phyloP scores from a whole-genome alignment of 352 stramenopile genomes.

The Phytophthora kernoviae region DNA sequence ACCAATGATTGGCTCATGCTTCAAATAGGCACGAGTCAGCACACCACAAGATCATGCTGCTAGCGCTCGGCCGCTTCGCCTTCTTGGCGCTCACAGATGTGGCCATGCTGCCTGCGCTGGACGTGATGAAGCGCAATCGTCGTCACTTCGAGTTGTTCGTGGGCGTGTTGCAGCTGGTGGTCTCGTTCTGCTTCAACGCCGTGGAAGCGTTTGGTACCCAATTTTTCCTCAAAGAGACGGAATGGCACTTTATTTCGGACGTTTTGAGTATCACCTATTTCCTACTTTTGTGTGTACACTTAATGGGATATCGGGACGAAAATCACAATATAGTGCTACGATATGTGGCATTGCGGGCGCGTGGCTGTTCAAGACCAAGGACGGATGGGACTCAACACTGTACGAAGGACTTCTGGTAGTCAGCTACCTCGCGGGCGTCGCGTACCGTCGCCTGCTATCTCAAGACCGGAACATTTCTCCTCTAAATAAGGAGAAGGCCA shows the following conservation, averaged over 20 bases:
- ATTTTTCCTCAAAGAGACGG: slow-evolving; percentile 69
- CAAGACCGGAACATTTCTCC: slow-evolving; percentile 52
- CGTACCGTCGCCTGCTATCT: slow-evolving; percentile 59
- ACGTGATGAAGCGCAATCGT: slow-evolving; percentile 81
- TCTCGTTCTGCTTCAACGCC: slow-evolving; percentile 85
- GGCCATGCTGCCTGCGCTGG: slow-evolving; percentile 76
- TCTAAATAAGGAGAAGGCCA: slow-evolving; percentile 60
- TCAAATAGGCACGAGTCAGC: too few species aligned
- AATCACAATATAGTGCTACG: slow-evolving; percentile 86
- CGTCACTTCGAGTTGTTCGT: slow-evolving; percentile 91
- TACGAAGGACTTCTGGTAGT: slow-evolving; percentile 75
- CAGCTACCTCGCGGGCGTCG: slow-evolving; percentile 57
- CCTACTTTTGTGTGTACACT: slow-evolving; percentile 82
- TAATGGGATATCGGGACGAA: slow-evolving; percentile 84
- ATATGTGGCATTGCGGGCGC: slow-evolving; percentile 78
- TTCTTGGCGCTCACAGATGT: slow-evolving; percentile 76
- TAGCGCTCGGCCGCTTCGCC: slow-evolving; percentile 60
- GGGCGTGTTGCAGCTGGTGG: slow-evolving; percentile 81
- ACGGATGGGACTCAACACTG: slow-evolving; percentile 73
- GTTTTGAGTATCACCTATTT: slow-evolving; percentile 88
- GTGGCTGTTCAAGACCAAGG: slow-evolving; percentile 88
- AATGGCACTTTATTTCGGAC: slow-evolving; percentile 91
- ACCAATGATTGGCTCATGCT: not conserved
- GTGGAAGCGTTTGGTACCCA: slow-evolving; percentile 68
- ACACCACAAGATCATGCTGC: slow-evolving; percentile 38